Percentiles rank a stretch among this genome's conserved stretches.
Evolutionary conservation across 176 grass and related monocot species (phyloP).

Genomic region (Panicum miliaceum): DNA sequence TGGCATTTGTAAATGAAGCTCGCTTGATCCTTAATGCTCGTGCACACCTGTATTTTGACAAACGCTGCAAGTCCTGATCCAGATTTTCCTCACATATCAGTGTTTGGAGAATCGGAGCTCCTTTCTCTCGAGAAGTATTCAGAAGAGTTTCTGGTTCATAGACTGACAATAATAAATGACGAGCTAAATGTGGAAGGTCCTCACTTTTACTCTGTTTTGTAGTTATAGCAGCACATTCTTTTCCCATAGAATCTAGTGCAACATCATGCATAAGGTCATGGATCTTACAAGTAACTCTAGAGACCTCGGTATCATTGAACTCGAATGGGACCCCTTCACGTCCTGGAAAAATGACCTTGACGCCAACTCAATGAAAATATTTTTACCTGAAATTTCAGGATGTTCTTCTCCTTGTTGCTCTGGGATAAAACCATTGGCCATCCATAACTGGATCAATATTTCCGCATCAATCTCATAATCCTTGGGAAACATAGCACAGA

Average conservation of each 20-base stretch:
- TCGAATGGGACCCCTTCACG: background rate
- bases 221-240: slow-evolving; percentile 10
- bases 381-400: background rate
- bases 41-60: too few species aligned
- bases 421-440: slow-evolving; percentile 28
- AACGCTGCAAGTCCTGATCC: too few species aligned
- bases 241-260: slow-evolving; percentile 3
- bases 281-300: slow-evolving; percentile 14
- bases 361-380: slow-evolving; percentile 26
- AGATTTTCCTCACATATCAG: background rate
- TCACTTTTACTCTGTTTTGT: background rate
- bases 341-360: slow-evolving; percentile 40
- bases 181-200: background rate
- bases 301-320: too few species aligned
- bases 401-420: background rate
- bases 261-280: slow-evolving; percentile 44
- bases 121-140: background rate
- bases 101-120: background rate
- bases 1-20: background rate
- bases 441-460: slow-evolving; percentile 31
- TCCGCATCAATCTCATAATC: slow-evolving; percentile 5
- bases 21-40: background rate
- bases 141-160: background rate
- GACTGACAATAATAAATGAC: background rate
- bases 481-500: slow-evolving; percentile 21